Evolutionary conservation across 2,329 filamentous ascomycete species (phyloP).

Genomic region (Ceratocystis cacaofunesta): DNA sequence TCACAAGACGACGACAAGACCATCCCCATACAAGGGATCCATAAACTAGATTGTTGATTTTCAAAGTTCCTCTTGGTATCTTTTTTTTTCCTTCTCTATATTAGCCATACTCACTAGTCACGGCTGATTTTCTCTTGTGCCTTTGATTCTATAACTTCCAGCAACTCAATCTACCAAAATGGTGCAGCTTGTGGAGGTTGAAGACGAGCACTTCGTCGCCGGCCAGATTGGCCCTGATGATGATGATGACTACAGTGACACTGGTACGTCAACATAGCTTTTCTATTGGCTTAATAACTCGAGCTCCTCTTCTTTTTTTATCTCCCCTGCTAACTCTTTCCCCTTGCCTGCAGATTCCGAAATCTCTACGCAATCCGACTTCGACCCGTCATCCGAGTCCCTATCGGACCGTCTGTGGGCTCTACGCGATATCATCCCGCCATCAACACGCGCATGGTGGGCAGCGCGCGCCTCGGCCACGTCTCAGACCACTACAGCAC

Average conservation of each 20-base stretch:
- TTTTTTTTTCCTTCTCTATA: background rate
- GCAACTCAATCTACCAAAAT: constrained; percentile 37
- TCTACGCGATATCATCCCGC: constrained; percentile 61
- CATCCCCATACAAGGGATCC: too few relatives aligned
- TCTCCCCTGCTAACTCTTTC: background rate
- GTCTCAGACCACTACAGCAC: constrained; percentile 33
- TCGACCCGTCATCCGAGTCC: constrained; percentile 42
- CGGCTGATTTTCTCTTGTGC: background rate
- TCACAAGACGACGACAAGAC: background rate
- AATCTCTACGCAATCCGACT: constrained; percentile 67
- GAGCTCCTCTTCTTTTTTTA: too few relatives aligned
- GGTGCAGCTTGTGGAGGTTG: constrained; percentile 94
- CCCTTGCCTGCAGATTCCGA: constrained; percentile 47
- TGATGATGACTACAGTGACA: constrained; percentile 86
- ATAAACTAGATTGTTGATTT: too few relatives aligned
- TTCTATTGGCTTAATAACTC: background rate
- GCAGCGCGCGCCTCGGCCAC: constrained; percentile 46
- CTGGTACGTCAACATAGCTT: constrained; percentile 44
- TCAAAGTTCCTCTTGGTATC: constrained; percentile 9
- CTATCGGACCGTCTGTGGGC: constrained; percentile 56
- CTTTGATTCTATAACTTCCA: background rate
- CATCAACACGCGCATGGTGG: constrained; percentile 54
- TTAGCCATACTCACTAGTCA: background rate
- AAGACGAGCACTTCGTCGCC: constrained; percentile 84
- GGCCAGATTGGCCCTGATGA: constrained; percentile 56